phyloP scores from a whole-genome alignment of 768 basidiomycete species.

The Mycena pura region DNA sequence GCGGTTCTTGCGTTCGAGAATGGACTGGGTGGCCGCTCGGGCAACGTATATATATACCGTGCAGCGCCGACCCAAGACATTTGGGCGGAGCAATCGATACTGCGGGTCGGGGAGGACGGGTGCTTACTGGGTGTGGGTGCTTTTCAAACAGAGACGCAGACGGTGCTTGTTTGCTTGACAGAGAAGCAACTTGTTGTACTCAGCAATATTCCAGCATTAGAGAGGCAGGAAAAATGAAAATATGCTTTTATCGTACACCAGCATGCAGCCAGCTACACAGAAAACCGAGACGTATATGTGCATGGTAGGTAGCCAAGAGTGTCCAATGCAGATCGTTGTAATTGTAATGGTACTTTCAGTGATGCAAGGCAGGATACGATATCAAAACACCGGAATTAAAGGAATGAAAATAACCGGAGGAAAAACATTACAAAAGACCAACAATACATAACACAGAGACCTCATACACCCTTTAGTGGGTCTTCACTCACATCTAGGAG shows the following conservation, averaged over 20 bases:
- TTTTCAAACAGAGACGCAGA: slow-evolving; percentile 41
- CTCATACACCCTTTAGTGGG: slow-evolving; percentile 45
- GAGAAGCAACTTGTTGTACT: slow-evolving; percentile 78
- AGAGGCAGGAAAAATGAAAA: slow-evolving; percentile 27
- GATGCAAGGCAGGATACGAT: slow-evolving; percentile 15
- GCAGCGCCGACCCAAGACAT: slow-evolving; percentile 54
- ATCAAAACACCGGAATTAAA: slow-evolving; percentile 12
- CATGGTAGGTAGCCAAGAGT: slow-evolving; percentile 12
- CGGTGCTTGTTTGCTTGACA: slow-evolving; percentile 71
- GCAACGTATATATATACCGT: slow-evolving; percentile 89
- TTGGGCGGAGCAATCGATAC: slow-evolving; percentile 81
- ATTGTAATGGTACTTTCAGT: slow-evolving; percentile 16
- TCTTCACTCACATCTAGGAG: slow-evolving; percentile 70
- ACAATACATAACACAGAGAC: slow-evolving; percentile 20
- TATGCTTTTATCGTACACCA: slow-evolving; percentile 6
- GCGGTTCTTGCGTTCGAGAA: slow-evolving; percentile 86
- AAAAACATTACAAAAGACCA: slow-evolving; percentile 17
- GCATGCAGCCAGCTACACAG: slow-evolving; percentile 6
- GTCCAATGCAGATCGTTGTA: slow-evolving; percentile 16
- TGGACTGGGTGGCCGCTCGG: slow-evolving; percentile 68
- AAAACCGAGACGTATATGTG: slow-evolving; percentile 2
- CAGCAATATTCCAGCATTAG: slow-evolving; percentile 12
- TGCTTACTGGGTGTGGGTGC: slow-evolving; percentile 79
- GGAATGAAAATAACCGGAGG: slow-evolving; percentile 19
- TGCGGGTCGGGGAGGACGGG: slow-evolving; percentile 76